These are phyloP conservation scores for Penicillium sp. DNA, from an alignment of 2,329 filamentous ascomycete species.

Conservation along the genomic window DNA sequence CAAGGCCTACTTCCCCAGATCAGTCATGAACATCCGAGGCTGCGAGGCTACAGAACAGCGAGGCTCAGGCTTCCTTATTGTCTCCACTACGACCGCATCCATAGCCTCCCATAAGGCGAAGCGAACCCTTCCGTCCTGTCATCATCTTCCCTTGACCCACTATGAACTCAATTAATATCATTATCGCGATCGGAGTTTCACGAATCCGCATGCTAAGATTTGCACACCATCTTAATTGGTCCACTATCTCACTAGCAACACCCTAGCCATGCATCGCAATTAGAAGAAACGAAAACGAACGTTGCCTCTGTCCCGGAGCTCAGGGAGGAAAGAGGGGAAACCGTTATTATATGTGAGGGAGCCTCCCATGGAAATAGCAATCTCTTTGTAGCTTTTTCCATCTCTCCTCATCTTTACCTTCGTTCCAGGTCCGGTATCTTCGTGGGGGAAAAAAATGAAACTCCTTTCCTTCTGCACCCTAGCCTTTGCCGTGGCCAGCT, in stretches of 20 bases:
- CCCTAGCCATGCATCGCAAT: not conserved
- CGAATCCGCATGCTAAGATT: not conserved
- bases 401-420: too few relatives aligned
- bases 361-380: not conserved
- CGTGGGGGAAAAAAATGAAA: slow-evolving; percentile 3
- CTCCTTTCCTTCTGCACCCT: not conserved
- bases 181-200: not conserved
- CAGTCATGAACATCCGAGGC: too few relatives aligned
- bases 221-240: not conserved
- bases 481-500: not conserved
- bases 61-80: not conserved
- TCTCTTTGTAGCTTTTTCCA: not conserved
- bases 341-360: not conserved
- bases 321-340: not conserved
- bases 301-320: not conserved
- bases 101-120: not conserved
- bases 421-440: not conserved
- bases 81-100: not conserved
- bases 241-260: not conserved
- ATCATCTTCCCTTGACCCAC: not conserved
- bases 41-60: not conserved
- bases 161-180: not conserved
- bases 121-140: not conserved
- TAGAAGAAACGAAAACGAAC: not conserved
- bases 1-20: too few relatives aligned